Conservation (phyloP, 2,329 filamentous ascomycete genomes). For the Aspergillus sp. region DNA sequence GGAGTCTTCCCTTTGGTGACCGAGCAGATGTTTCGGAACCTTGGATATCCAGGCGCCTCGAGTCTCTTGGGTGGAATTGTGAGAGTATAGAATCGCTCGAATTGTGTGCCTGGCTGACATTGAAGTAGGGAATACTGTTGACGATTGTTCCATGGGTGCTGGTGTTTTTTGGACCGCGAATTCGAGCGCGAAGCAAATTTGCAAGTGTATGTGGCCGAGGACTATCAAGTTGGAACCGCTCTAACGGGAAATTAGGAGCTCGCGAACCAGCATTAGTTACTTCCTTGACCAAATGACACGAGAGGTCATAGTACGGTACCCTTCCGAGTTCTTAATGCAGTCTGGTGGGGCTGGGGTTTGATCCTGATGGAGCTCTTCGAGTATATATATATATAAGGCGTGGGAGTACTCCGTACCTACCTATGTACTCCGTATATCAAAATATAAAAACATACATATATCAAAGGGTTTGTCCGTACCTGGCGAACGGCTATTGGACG, state of each 20-base stretch:
- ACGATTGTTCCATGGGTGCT: slow-evolving; percentile 81
- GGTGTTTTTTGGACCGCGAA: slow-evolving; percentile 71
- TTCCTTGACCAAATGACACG: too few species aligned
- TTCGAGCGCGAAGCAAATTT: slow-evolving; percentile 74
- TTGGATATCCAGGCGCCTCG: slow-evolving; percentile 68
- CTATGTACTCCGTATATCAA: too few species aligned
- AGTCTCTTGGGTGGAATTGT: slow-evolving; percentile 72
- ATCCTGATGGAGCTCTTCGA: background rate
- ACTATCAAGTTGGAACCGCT: background rate
- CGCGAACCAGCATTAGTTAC: slow-evolving; percentile 15
- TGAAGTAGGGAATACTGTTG: slow-evolving; percentile 49
- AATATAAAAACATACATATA: background rate
- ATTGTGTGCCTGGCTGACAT: slow-evolving; percentile 1
- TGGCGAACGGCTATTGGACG: too few species aligned
- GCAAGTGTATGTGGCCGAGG: slow-evolving; percentile 52
- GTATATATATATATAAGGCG: background rate
- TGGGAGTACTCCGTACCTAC: too few species aligned
- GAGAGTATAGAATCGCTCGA: slow-evolving; percentile 8
- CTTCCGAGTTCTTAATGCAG: too few species aligned
- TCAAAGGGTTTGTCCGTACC: background rate
- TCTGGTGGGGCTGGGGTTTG: too few species aligned
- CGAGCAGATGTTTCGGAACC: slow-evolving; percentile 63
- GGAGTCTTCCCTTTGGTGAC: slow-evolving; percentile 77
- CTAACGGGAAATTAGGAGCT: slow-evolving; percentile 15
- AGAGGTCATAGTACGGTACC: background rate